Evolutionary conservation across 768 basidiomycete genomes (phyloP), one percentile per base, ranked within the genome.

Genomic region (Hericium coralloides): DNA sequence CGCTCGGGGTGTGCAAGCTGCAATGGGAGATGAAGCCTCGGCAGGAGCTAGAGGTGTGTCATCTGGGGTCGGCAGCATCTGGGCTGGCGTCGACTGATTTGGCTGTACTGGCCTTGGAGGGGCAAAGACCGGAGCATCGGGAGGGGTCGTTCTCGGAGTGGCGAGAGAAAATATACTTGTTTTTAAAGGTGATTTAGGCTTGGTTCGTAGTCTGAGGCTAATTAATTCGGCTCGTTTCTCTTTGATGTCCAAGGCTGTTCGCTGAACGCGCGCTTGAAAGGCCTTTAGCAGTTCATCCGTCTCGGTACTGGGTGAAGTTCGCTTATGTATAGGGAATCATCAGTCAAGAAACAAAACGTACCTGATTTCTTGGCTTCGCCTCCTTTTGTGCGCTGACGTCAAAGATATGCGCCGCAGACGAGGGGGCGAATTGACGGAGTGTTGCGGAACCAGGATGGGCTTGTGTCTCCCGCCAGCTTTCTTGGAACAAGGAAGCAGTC

Each of bases 401-500:
- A 43, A 22, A 15, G 38, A 38, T n/a, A 22, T 23, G 14, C 41
- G 38, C n/a, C 49, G 37, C n/a, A 20, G 26, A 18, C 26, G 20
- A 31, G 60, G 31, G 49, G 53, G n/a, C 38, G 41, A 26, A 9
- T 31, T 9, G 8, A 31, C 31, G 10, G 31, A 31, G 31, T 9
- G 53, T 6, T 43, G 53, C 47, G 36, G 36, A 25, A 58, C 47
- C 15, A 49, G 18, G 45, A 61, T 61, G 7, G 60, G 60, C 47
- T 52, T 55, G 49, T 48, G 54, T 12, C 52, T 43, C 36, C 60
- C 60, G 41, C 56, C 60, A 14, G 37, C 15, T n/a, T 57, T 56
- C 39, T 36, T 45, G 12, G 59, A 39, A 23, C 43, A 50, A 2
- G 59, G 59, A 20, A 59, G 50, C 5, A 51, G 55, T 15, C 49